phyloP scores from a whole-genome alignment of 163 green algal species.

The Chlorella variabilis region DNA sequence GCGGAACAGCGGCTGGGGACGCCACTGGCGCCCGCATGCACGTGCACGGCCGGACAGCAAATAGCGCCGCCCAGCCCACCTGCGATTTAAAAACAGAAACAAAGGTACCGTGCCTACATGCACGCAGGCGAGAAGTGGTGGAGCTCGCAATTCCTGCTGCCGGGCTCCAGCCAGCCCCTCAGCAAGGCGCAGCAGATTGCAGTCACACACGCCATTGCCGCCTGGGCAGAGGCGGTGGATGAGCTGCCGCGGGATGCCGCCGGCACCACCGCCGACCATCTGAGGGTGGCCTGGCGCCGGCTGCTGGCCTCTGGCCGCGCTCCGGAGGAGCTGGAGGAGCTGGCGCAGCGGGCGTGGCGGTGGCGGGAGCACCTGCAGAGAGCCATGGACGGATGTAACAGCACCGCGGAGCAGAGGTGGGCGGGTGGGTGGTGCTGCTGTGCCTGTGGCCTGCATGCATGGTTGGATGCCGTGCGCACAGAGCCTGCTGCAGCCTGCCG shows the following conservation, averaged over 20 bases:
- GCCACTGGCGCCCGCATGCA: too few species aligned
- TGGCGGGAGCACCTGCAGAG: constrained; percentile 66
- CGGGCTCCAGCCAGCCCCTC: constrained; percentile 6
- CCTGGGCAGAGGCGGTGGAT: constrained; percentile 37
- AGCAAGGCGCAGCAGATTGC: constrained; percentile 7
- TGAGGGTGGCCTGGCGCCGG: constrained; percentile 30
- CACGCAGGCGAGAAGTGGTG: constrained; percentile 37
- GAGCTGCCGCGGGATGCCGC: not conserved
- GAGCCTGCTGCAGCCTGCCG: too few species aligned
- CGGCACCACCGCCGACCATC: constrained; percentile 23
- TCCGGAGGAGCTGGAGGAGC: not conserved
- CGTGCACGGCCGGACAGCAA: too few species aligned
- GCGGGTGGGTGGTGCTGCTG: too few species aligned
- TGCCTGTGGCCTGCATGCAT: too few species aligned
- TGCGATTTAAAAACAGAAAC: too few species aligned
- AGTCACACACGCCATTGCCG: constrained; percentile 7
- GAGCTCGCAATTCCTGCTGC: constrained; percentile 34
- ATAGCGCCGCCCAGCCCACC: too few species aligned
- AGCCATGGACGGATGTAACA: constrained; percentile 68
- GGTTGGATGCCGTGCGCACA: too few species aligned
- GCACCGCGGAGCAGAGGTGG: constrained; percentile 46
- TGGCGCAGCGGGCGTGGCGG: constrained; percentile 40
- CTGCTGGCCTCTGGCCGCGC: constrained; percentile 9
- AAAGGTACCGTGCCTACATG: too few species aligned
- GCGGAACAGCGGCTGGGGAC: not conserved